phyloP scores from a whole-genome alignment of 2,329 filamentous ascomycete genomes.

The Daldinia eschscholtzii region DNA sequence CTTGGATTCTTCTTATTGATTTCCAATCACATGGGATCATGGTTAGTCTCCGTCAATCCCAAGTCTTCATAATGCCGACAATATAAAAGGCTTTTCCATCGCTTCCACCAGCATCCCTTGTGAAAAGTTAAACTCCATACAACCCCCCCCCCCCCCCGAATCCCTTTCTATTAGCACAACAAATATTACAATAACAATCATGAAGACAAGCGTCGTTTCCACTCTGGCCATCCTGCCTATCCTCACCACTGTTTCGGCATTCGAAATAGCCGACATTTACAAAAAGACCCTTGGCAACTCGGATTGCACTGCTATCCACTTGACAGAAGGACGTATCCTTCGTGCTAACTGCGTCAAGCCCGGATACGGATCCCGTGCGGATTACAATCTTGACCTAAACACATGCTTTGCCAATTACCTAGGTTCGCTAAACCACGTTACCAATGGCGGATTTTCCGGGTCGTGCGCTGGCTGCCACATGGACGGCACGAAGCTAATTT shows the following conservation, averaged over 20 bases:
- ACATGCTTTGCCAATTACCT: constrained; percentile 36
- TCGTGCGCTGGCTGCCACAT: constrained; percentile 30
- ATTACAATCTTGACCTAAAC: constrained; percentile 35
- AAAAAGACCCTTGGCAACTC: constrained; percentile 32
- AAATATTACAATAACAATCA: constrained; percentile 19
- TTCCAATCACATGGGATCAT: neutral
- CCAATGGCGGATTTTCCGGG: constrained; percentile 23
- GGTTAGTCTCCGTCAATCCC: neutral
- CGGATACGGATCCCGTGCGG: neutral
- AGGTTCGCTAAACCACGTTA: constrained; percentile 26
- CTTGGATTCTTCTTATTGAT: constrained; percentile 11
- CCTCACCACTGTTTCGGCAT: constrained; percentile 26
- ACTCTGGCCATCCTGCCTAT: constrained; percentile 31
- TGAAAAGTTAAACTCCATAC: neutral
- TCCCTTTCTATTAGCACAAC: neutral
- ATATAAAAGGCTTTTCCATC: constrained; percentile 21
- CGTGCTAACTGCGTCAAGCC: constrained; percentile 23
- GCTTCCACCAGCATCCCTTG: neutral
- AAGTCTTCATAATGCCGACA: constrained; percentile 17
- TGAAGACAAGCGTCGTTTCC: constrained; percentile 33
- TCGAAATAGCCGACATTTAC: constrained; percentile 30
- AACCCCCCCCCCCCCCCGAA: neutral
- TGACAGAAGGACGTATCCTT: constrained; percentile 25
- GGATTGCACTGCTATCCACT: constrained; percentile 29
- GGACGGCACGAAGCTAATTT: constrained; percentile 27